Conservation (phyloP, 1,284 basidiomycete species). For the Golubevia pallescens region DNA sequence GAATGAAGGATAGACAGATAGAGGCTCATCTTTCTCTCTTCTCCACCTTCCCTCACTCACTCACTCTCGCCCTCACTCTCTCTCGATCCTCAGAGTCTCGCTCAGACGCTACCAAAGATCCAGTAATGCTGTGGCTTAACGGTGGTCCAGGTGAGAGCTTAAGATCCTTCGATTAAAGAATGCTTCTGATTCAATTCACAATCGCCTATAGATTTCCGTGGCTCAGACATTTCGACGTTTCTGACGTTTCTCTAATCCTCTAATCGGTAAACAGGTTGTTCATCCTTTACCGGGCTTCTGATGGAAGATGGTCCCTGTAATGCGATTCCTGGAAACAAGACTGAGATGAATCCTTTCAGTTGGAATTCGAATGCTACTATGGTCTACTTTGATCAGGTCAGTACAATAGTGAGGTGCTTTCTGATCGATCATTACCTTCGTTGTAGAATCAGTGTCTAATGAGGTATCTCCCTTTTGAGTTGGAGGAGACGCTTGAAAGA, state of each 20-base stretch:
- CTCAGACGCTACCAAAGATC: slow-evolving; percentile 43
- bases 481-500: too few relatives aligned
- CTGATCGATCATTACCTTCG: too few relatives aligned
- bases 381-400: slow-evolving; percentile 47
- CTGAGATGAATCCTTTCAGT: slow-evolving; percentile 41
- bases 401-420: too few relatives aligned
- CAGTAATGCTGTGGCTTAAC: slow-evolving; percentile 58
- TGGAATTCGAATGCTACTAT: slow-evolving; percentile 58
- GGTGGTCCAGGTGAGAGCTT: slow-evolving; percentile 54
- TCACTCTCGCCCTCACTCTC: too few relatives aligned
- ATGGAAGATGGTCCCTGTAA: slow-evolving; percentile 63
- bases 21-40: too few relatives aligned
- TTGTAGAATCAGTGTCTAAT: too few relatives aligned
- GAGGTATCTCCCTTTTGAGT: too few relatives aligned
- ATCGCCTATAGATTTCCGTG: not conserved
- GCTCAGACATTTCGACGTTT: slow-evolving; percentile 10
- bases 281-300: slow-evolving; percentile 49
- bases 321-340: slow-evolving; percentile 33
- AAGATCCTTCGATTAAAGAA: too few relatives aligned
- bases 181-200: not conserved
- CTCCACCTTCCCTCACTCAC: too few relatives aligned
- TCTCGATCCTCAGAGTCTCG: slow-evolving; percentile 39
- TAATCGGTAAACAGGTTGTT: slow-evolving; percentile 29
- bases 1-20: not conserved
- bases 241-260: slow-evolving; percentile 3